Evolutionary conservation across 371 early-diverging fungal genomes (phyloP).

Genomic region (Rhizopus arrhizus): DNA sequence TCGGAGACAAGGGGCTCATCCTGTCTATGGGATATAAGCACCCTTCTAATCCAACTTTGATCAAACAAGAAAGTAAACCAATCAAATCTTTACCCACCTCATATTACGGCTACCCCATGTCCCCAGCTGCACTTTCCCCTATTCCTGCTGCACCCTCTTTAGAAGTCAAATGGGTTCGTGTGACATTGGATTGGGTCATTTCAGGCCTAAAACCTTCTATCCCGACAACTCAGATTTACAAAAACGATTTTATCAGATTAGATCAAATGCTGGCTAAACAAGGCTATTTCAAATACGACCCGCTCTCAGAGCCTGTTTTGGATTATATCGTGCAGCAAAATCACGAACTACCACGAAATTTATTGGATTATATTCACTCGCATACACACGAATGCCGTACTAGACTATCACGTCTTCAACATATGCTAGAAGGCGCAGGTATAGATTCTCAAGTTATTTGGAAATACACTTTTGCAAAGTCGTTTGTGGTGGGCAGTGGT

Average conservation of each 20-base stretch:
- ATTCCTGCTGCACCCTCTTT: constrained; percentile 28
- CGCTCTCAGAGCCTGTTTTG: constrained; percentile 41
- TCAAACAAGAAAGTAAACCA: not conserved
- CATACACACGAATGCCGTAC: constrained; percentile 52
- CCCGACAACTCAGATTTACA: constrained; percentile 36
- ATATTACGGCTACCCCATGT: constrained; percentile 16
- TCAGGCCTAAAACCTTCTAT: constrained; percentile 34
- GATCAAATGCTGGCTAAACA: constrained; percentile 29
- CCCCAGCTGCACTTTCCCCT: constrained; percentile 11
- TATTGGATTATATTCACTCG: constrained; percentile 38
- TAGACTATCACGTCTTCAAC: constrained; percentile 39
- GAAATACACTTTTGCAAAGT: constrained; percentile 53
- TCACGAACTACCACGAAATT: constrained; percentile 13
- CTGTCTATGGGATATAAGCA: constrained; percentile 33
- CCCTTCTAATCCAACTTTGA: not conserved
- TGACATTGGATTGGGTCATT: constrained; percentile 45
- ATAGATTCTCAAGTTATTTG: constrained; percentile 48
- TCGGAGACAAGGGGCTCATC: constrained; percentile 50
- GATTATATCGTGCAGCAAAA: constrained; percentile 32
- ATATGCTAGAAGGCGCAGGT: constrained; percentile 48
- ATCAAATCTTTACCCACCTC: constrained; percentile 8
- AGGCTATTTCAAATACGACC: constrained; percentile 47
- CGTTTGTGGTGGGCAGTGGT: constrained; percentile 44
- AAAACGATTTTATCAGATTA: constrained; percentile 30
- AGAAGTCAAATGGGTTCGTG: constrained; percentile 39